phyloP scores from a whole-genome alignment of 164 flowering plant species.

The Akebia trifoliata region DNA sequence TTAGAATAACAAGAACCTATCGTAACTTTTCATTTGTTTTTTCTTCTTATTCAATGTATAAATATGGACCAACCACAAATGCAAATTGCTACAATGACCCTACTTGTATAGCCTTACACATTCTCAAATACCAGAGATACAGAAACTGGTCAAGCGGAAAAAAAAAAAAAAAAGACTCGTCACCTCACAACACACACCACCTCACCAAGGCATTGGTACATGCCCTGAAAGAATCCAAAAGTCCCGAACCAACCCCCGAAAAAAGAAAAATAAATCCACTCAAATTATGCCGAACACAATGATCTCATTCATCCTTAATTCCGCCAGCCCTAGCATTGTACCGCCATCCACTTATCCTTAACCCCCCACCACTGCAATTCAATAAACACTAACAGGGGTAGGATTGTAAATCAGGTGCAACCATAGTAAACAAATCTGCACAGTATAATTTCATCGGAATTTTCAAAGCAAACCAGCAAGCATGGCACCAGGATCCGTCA shows the following conservation, averaged over 20 bases:
- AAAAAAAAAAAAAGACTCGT: slow-evolving; percentile 4
- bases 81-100: slow-evolving; percentile 21
- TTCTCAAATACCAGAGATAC: slow-evolving; percentile 28
- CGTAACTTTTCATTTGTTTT: neutral
- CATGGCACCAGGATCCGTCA: slow-evolving; percentile 80
- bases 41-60: slow-evolving; percentile 19
- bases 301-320: slow-evolving; percentile 29
- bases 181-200: slow-evolving; percentile 5
- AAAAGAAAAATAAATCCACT: slow-evolving; percentile 16
- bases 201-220: slow-evolving; percentile 27
- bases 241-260: slow-evolving; percentile 17
- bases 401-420: slow-evolving; percentile 32
- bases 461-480: slow-evolving; percentile 81
- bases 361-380: slow-evolving; percentile 24
- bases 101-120: slow-evolving; percentile 11
- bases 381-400: slow-evolving; percentile 24
- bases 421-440: slow-evolving; percentile 39
- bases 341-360: slow-evolving; percentile 18
- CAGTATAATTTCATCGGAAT: slow-evolving; percentile 7
- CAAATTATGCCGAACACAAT: slow-evolving; percentile 30
- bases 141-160: slow-evolving; percentile 28
- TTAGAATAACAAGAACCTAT: too few relatives aligned
- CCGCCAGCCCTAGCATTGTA: slow-evolving; percentile 66
- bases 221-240: slow-evolving; percentile 45
- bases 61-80: slow-evolving; percentile 10